These are phyloP conservation scores for Schizochytrium sp. DNA, from an alignment of 108 stramenopile genomes.

Conservation along the genomic window DNA sequence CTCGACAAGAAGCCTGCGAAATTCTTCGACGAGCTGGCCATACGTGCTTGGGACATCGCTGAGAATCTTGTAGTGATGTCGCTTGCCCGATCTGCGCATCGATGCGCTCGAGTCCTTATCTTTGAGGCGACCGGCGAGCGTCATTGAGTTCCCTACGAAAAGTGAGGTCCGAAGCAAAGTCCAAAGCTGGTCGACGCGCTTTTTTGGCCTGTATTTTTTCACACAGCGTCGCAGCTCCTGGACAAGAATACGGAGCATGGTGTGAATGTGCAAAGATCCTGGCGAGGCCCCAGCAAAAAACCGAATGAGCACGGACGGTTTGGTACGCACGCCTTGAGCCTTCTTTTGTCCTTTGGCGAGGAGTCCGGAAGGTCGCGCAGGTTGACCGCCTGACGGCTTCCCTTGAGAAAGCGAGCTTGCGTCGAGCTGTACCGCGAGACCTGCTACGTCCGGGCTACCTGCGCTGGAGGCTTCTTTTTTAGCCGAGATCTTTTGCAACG, in stretches of 20 bases:
- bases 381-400: too few relatives aligned
- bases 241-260: not conserved
- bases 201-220: not conserved
- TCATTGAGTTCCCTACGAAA: not conserved
- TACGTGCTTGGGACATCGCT: not conserved
- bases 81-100: not conserved
- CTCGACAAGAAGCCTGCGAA: not conserved
- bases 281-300: not conserved
- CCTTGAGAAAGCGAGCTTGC: too few relatives aligned
- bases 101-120: not conserved
- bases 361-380: not conserved
- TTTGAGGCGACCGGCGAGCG: not conserved
- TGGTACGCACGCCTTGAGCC: not conserved
- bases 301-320: not conserved
- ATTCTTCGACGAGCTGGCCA: not conserved
- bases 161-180: not conserved
- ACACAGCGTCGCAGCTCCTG: not conserved
- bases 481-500: too few relatives aligned
- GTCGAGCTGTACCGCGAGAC: too few relatives aligned
- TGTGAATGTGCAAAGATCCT: not conserved
- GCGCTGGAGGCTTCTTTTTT: too few relatives aligned
- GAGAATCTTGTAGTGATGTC: not conserved
- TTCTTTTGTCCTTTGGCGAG: not conserved
- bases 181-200: conserved; percentile 15
- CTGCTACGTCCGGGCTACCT: too few relatives aligned